Conservation (phyloP, 2,329 filamentous ascomycete species). For the Endothia cerciana region DNA sequence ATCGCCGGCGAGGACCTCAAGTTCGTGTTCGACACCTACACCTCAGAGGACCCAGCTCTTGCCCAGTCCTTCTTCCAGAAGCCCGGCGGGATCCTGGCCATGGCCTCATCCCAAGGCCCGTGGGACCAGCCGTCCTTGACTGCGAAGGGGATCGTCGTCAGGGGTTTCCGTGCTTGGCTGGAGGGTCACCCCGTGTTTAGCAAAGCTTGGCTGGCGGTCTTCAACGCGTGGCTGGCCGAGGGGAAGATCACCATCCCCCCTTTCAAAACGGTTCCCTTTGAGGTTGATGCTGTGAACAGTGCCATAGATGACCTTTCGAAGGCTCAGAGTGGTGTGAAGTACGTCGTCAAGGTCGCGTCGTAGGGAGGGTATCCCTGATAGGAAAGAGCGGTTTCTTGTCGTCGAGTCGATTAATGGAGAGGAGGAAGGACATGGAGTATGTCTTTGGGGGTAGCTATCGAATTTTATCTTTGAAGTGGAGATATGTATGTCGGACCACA, state of each 20-base stretch:
- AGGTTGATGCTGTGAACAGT: background rate
- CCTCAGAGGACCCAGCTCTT: background rate
- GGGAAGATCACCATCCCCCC: background rate
- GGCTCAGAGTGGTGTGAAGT: slow-evolving; percentile 5
- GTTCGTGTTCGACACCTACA: background rate
- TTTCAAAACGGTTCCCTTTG: slow-evolving; percentile 1
- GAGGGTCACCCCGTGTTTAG: background rate
- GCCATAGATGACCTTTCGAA: background rate
- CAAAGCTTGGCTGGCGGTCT: background rate
- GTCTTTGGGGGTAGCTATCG: background rate
- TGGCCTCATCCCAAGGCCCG: background rate
- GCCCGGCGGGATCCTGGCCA: background rate
- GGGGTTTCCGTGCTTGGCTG: slow-evolving; percentile 1
- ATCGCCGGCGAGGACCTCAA: background rate
- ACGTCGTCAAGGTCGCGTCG: background rate
- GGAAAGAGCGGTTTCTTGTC: background rate
- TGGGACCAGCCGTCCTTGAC: background rate
- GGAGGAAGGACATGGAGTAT: background rate
- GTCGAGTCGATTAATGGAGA: background rate
- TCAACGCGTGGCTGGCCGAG: slow-evolving; percentile 3
- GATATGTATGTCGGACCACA: background rate
- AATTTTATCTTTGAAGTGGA: background rate
- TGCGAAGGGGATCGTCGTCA: slow-evolving; percentile 3
- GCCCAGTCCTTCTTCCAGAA: slow-evolving; percentile 17
- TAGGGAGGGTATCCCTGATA: background rate